A percentile compares a stretch with the other conserved stretches of the same genome.
phyloP scores from a whole-genome alignment of 148 eudicot genomes.

The Salicornia ramosissima region DNA sequence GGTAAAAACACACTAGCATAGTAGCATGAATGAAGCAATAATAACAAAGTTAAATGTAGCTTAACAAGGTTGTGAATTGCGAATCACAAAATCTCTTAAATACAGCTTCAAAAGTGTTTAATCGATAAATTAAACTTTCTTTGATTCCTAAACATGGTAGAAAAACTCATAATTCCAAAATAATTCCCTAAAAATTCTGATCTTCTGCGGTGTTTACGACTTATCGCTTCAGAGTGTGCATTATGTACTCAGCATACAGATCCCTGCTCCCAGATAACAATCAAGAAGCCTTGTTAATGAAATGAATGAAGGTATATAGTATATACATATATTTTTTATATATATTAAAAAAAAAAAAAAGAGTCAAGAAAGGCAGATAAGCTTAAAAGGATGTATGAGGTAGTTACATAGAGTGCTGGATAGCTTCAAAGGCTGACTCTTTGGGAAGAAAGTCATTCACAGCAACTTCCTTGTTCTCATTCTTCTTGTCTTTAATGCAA shows the following conservation, averaged over 20 bases:
- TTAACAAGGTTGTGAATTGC: not conserved
- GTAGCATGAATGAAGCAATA: not conserved
- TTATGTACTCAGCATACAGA: constrained; percentile 50
- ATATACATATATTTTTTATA: not conserved
- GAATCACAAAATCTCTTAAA: not conserved
- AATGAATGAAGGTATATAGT: not conserved
- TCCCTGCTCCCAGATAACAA: constrained; percentile 30
- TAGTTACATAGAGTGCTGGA: constrained; percentile 50
- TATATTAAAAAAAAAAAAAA: too few species aligned
- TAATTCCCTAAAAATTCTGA: too few species aligned
- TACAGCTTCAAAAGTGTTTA: too few species aligned
- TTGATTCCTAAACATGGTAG: not conserved
- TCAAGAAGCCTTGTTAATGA: constrained; percentile 2
- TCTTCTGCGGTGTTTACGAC: not conserved
- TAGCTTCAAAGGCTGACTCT: constrained; percentile 33
- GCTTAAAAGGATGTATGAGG: not conserved
- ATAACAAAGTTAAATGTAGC: not conserved
- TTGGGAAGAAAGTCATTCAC: constrained; percentile 50
- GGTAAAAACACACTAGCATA: not conserved
- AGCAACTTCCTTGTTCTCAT: constrained; percentile 56
- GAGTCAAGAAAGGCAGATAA: not conserved
- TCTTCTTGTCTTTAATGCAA: constrained; percentile 49
- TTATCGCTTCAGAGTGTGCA: constrained; percentile 43
- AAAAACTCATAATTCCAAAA: not conserved
- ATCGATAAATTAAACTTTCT: not conserved